Conservation (phyloP, 768 basidiomycete genomes). For the Postia placenta region DNA sequence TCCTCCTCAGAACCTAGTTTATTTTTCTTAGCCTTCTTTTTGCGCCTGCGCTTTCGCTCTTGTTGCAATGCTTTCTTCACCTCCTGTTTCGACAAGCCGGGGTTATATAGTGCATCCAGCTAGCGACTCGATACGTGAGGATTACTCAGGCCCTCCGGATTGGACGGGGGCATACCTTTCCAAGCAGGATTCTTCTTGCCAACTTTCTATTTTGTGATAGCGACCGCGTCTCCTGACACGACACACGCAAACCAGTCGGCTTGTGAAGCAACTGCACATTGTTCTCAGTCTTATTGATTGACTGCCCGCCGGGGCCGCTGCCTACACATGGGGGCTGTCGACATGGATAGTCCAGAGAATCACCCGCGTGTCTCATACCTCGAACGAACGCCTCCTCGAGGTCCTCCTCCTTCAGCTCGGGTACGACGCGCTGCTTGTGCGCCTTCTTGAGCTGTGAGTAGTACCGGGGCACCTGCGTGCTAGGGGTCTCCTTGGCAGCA, state of each 20-base stretch:
- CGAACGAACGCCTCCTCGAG: slow-evolving; percentile 85
- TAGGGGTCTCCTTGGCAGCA: not conserved
- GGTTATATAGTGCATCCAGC: slow-evolving; percentile 70
- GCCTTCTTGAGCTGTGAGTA: slow-evolving; percentile 71
- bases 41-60: slow-evolving; percentile 67
- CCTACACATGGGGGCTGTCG: slow-evolving; percentile 39
- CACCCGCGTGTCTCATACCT: slow-evolving; percentile 36
- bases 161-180: slow-evolving; percentile 50
- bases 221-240: slow-evolving; percentile 87
- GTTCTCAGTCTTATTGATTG: slow-evolving; percentile 91
- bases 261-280: slow-evolving; percentile 87
- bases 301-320: slow-evolving; percentile 93
- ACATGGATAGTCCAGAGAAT: not conserved
- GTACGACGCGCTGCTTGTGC: slow-evolving; percentile 55
- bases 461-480: slow-evolving; percentile 29
- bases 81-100: slow-evolving; percentile 69
- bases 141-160: not conserved
- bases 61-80: slow-evolving; percentile 65
- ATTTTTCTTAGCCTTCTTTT: slow-evolving; percentile 79
- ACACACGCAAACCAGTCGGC: slow-evolving; percentile 81
- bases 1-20: too few species aligned
- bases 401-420: slow-evolving; percentile 71
- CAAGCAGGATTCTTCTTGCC: slow-evolving; percentile 65
- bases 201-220: slow-evolving; percentile 70
- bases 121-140: slow-evolving; percentile 25